phyloP scores from a whole-genome alignment of 2,329 filamentous ascomycete species.

The Colletotrichum nymphaeae region DNA sequence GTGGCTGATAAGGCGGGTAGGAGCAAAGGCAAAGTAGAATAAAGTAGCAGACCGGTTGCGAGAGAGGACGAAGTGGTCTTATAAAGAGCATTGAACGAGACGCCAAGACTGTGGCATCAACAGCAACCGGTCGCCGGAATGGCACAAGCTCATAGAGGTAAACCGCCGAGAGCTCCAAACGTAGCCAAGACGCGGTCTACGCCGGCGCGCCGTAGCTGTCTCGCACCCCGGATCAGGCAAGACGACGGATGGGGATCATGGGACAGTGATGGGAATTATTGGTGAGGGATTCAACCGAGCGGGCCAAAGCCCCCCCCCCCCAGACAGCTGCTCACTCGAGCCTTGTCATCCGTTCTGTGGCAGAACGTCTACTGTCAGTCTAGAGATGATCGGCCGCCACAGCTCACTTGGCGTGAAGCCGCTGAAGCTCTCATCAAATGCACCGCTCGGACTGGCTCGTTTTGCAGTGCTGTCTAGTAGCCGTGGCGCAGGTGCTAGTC shows the following conservation, averaged over 20 bases:
- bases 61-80: conserved; percentile 4
- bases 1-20: neutral
- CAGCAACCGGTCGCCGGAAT: neutral
- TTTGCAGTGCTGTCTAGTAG: neutral
- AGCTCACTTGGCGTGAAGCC: conserved; percentile 2
- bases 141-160: neutral
- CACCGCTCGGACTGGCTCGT: conserved; percentile 9
- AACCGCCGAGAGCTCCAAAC: neutral
- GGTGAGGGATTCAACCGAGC: neutral
- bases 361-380: neutral
- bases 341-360: neutral
- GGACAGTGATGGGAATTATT: neutral
- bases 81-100: neutral
- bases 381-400: conserved; percentile 1
- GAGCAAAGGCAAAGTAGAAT: neutral
- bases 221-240: conserved; percentile 24
- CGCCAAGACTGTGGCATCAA: neutral
- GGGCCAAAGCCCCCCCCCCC: neutral
- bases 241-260: neutral
- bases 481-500: conserved; percentile 1
- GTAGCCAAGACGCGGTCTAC: conserved; percentile 5
- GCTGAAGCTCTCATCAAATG: neutral
- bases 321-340: neutral
- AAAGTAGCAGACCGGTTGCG: too few species aligned
- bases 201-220: conserved; percentile 1